These are phyloP conservation scores for Pyrus communis DNA, from an alignment of 306 rosid species.

Conservation along the genomic window DNA sequence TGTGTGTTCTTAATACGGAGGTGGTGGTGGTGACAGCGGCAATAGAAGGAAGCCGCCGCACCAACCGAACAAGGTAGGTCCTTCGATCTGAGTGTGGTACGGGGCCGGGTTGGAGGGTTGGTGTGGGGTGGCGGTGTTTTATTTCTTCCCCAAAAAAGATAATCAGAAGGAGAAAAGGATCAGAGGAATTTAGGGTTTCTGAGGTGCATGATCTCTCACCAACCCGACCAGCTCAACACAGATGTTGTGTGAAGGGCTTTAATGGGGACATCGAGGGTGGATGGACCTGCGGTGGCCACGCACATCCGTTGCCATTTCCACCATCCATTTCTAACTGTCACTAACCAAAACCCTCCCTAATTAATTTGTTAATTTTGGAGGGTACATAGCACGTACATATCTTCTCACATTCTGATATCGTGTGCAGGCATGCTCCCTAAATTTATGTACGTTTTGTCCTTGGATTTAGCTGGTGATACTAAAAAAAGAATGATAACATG, in stretches of 20 bases:
- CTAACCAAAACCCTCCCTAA: not conserved
- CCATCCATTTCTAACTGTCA: conserved; percentile 43
- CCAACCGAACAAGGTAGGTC: not conserved
- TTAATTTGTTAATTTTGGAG: not conserved
- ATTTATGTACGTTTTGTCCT: not conserved
- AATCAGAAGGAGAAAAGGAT: not conserved
- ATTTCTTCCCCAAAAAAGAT: not conserved
- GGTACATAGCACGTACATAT: not conserved
- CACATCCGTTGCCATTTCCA: not conserved
- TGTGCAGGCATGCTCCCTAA: not conserved
- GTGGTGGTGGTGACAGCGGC: not conserved
- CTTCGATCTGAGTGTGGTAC: not conserved
- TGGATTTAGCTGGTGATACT: not conserved
- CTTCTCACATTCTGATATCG: not conserved
- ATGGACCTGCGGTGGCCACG: conserved; percentile 4
- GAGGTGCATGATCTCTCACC: conserved; percentile 8
- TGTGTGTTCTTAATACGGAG: not conserved
- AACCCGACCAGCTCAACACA: conserved; percentile 25
- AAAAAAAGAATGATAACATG: too few relatives aligned
- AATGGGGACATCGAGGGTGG: conserved; percentile 4
- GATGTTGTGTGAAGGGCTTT: conserved; percentile 14
- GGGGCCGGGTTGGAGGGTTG: not conserved
- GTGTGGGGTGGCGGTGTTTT: not conserved
- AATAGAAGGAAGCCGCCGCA: not conserved
- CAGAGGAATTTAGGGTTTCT: not conserved